A percentile compares a stretch with the other conserved stretches of the same genome.
These are phyloP conservation scores for Erodium trifolium DNA, from an alignment of 441 rosid genomes.

Conservation along the genomic window DNA sequence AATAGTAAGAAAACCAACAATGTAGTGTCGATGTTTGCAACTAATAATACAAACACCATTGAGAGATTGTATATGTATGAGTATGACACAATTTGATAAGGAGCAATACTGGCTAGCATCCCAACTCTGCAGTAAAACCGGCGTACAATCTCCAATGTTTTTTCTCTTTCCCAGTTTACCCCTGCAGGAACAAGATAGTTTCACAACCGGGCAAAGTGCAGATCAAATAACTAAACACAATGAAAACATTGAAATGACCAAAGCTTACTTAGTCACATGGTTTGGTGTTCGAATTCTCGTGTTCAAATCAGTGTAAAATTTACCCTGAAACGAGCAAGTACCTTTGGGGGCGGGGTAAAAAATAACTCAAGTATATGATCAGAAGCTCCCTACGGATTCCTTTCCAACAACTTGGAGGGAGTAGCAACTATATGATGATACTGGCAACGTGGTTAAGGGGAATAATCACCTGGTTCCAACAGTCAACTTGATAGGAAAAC, in stretches of 20 bases:
- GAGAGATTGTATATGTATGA: not conserved
- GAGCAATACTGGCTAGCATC: not conserved
- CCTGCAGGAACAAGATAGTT: not conserved
- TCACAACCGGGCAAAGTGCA: not conserved
- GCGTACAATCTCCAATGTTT: not conserved
- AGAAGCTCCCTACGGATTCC: not conserved
- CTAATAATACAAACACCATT: not conserved
- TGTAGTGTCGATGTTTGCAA: not conserved
- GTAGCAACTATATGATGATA: not conserved
- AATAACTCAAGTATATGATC: no score
- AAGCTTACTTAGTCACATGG: not conserved
- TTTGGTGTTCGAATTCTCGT: not conserved
- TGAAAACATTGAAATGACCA: not conserved
- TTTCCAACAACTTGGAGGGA: not conserved
- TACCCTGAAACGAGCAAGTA: no score
- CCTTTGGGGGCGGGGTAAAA: no score
- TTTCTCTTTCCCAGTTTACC: not conserved
- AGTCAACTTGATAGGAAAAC: not conserved
- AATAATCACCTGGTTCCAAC: not conserved
- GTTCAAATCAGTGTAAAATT: not conserved
- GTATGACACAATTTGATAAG: not conserved
- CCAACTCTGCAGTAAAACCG: not conserved
- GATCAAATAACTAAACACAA: not conserved
- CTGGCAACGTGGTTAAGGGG: not conserved
- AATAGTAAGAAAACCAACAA: not conserved